Base-by-base conservation (phyloP, 2,329 filamentous ascomycete species). In the Epichloe baconii region DNA sequence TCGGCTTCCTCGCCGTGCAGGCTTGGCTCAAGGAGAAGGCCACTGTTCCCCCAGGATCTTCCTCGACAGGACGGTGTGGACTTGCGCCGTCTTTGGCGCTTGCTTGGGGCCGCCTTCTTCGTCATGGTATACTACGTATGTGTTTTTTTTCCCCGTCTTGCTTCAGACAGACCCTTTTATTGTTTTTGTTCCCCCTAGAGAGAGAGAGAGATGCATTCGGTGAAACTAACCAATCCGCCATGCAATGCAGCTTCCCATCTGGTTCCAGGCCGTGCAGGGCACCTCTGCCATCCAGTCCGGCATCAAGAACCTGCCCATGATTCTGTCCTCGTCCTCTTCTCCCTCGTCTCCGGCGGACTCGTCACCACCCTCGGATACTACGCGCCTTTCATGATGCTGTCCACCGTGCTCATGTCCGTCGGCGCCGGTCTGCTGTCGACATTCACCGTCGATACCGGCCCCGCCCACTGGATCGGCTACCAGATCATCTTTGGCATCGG, bases 211-310 rank as follows among this genome's bases (percentile, higher is more conserved):
- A 31, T 4, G 26, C 3, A 31, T 31, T 31, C 26, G 8, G 26
- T 10, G 26, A 5, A 45, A 45, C 35, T 19, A 34, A 52, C 62
- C 11, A 7, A 7, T 68, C 6, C 71, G 70, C 59, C n/a, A 23
- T 21, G 19, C 19, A 17, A 17, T 75, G 8, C 46, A 68, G 58
- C 52, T 53, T 36, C 52, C 52, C 19, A 37, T 53, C 38, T 78
- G 73, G 71, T 77, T 75, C 59, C 73, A 76, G 53, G 70, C 69
- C 11, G 68, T 74, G 44, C 61, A 70, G 48, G 71, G 62, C 8
- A 52, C 55, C 17, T 56, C 59, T 2, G 62, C 64, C 17, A 53
- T 65, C 1, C 41, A 62, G 3, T 61, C 61, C 0, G 63, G 64
- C n/a, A 61, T 65, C 37, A 57, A 57, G 14, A 53, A 60, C 14